These are phyloP conservation scores for Cercophora scortea DNA, from an alignment of 495 filamentous ascomycete species.

Conservation along the genomic window DNA sequence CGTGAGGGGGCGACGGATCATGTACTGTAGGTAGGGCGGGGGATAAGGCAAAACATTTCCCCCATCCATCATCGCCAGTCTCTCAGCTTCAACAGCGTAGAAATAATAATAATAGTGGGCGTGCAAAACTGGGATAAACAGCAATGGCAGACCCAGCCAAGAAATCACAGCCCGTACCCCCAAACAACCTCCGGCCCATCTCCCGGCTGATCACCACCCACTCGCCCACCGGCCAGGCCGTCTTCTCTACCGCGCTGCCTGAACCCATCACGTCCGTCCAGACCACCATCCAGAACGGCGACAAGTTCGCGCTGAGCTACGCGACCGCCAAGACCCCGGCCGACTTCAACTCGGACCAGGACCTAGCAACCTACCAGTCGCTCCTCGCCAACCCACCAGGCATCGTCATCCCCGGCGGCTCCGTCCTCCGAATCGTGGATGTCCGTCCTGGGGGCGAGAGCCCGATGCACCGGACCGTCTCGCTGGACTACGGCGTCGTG, in stretches of 20 bases:
- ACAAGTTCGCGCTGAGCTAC: conserved; percentile 32
- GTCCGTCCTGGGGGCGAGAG: conserved; percentile 34
- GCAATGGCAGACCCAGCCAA: no score
- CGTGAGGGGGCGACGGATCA: no score
- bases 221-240: conserved; percentile 30
- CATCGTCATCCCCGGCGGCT: conserved; percentile 32
- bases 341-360: conserved; percentile 25
- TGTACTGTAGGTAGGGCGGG: no score
- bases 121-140: no score
- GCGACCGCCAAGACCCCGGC: conserved; percentile 24
- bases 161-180: neutral
- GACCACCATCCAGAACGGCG: conserved; percentile 25
- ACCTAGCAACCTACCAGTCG: conserved; percentile 29
- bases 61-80: no score
- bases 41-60: no score
- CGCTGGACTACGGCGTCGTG: conserved; percentile 61
- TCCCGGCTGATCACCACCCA: conserved; percentile 36
- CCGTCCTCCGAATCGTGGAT: conserved; percentile 44
- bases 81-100: no score
- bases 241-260: conserved; percentile 32
- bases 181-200: conserved; percentile 18
- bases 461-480: conserved; percentile 54
- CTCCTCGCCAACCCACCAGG: conserved; percentile 23
- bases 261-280: conserved; percentile 23
- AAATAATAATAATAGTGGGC: no score